Conservation (phyloP, 108 stramenopile genomes). For the Cyclotella baltica region DNA sequence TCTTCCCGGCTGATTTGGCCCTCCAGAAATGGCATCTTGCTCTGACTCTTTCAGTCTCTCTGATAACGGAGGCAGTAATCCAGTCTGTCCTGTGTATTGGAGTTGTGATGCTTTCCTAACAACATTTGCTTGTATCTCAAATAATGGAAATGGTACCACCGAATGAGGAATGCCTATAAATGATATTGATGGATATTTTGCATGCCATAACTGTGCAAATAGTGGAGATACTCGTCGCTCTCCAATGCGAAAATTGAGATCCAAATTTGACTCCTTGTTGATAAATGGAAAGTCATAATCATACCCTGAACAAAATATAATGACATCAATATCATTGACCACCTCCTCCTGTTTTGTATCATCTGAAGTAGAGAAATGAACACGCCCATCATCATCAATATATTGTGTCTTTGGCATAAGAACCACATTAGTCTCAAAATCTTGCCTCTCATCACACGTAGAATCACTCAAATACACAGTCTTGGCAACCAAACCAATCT, state of each 20-base stretch:
- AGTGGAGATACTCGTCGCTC: slow-evolving; percentile 80
- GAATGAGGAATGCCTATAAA: slow-evolving; percentile 91
- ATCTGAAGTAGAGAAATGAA: slow-evolving; percentile 57
- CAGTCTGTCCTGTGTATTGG: slow-evolving; percentile 6
- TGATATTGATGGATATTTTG: slow-evolving; percentile 70
- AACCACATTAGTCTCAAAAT: slow-evolving; percentile 57
- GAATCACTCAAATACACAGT: slow-evolving; percentile 86
- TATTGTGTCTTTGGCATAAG: slow-evolving; percentile 66
- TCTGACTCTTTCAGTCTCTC: slow-evolving; percentile 57
- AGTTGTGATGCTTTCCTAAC: slow-evolving; percentile 48
- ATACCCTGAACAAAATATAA: slow-evolving; percentile 91
- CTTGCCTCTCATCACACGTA: slow-evolving; percentile 41
- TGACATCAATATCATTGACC: slow-evolving; percentile 60
- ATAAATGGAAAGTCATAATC: slow-evolving; percentile 91
- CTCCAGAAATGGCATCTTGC: slow-evolving; percentile 63
- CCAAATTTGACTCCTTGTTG: slow-evolving; percentile 55
- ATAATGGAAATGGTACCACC: slow-evolving; percentile 90
- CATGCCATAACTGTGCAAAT: slow-evolving; percentile 93
- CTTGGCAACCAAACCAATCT: slow-evolving; percentile 72
- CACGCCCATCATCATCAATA: slow-evolving; percentile 55
- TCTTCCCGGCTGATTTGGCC: slow-evolving; percentile 51
- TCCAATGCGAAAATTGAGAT: slow-evolving; percentile 40
- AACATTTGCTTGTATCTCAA: slow-evolving; percentile 87
- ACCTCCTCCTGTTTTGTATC: slow-evolving; percentile 29
- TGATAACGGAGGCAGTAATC: slow-evolving; percentile 43